Evolutionary conservation across 2,329 filamentous ascomycete species (phyloP).

Genomic region (Colletotrichum sublineola): DNA sequence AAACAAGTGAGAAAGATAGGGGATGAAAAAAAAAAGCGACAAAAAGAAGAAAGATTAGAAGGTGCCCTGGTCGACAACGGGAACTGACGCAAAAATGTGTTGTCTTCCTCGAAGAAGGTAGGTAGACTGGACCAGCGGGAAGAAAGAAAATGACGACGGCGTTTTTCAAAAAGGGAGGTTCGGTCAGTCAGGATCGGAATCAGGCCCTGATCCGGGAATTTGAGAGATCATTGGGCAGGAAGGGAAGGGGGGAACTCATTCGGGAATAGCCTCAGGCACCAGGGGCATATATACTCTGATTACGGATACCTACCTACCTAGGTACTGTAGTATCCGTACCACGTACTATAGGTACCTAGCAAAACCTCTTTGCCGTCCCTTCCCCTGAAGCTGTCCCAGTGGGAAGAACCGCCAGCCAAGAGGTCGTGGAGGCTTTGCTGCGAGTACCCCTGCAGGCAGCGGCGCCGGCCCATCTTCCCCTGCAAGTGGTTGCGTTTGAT

Average conservation of each 20-base stretch:
- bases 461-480: conserved; percentile 6
- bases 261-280: conserved; percentile 39
- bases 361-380: background rate
- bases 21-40: background rate
- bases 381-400: conserved; percentile 12
- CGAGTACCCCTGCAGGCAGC: conserved; percentile 2
- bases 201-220: conserved; percentile 33
- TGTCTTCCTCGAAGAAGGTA: background rate
- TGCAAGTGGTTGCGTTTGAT: conserved; percentile 23
- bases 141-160: conserved; percentile 11
- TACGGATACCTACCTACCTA: too few relatives aligned
- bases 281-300: background rate
- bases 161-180: conserved; percentile 15
- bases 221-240: conserved; percentile 38
- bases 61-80: conserved; percentile 2
- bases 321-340: background rate
- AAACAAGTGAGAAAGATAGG: background rate
- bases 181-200: conserved; percentile 33
- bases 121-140: background rate
- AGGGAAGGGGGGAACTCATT: conserved; percentile 21
- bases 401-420: conserved; percentile 20
- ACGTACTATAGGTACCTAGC: background rate
- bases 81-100: conserved; percentile 4
- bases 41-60: too few relatives aligned
- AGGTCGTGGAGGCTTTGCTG: conserved; percentile 11